Base-by-base conservation (phyloP, 2,329 filamentous ascomycete species). In the Claviceps capensis region DNA sequence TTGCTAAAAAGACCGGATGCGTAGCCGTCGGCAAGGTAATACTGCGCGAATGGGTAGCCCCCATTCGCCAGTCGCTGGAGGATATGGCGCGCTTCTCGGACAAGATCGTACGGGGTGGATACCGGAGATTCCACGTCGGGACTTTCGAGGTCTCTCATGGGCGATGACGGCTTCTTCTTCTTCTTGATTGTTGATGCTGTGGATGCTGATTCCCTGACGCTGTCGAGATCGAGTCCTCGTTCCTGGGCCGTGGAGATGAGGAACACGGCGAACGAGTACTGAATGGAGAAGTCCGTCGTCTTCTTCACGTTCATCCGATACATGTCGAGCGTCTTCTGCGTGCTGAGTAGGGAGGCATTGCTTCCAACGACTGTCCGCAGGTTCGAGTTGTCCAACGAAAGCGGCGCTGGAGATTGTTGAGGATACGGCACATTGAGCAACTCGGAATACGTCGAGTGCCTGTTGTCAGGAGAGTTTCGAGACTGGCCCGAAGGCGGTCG, bases 261-360 rank as follows among this genome's bases (percentile, higher is more conserved):
- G 66, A 95, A 95, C 40, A 97, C 79, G 2, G 93, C 93, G 69
- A 98, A 97, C 34, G 95, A 93, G 67, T 97, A 97, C 67, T 96
- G 89, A 37, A 95, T 86, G 4, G 86, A 83, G 16, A 84, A 77
- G 66, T 96, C 89, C 56, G 86, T 93, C 2, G 93, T 95, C 73
- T 98, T 98, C 72, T 96, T 97, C 53, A 96, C 88, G 63, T 97
- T 98, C 52, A 85, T 84, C 45, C 91, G 81, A 67, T 98, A 98
- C 91, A 97, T 96, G 52, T 97, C 90, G 48, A 98, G 78, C 1
- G 93, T 98, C 70, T 97, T 90, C 63, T 91, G 87, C 37, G 88
- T 85, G 62, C 88, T 90, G 34, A 98, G 78, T 13, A 98, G 76
- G 19, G 90, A 95, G 3, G 91, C 91, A 70, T 95, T 95, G 63